phyloP scores from a whole-genome alignment of 495 filamentous ascomycete species.

The Penicillium simplicissimum region DNA sequence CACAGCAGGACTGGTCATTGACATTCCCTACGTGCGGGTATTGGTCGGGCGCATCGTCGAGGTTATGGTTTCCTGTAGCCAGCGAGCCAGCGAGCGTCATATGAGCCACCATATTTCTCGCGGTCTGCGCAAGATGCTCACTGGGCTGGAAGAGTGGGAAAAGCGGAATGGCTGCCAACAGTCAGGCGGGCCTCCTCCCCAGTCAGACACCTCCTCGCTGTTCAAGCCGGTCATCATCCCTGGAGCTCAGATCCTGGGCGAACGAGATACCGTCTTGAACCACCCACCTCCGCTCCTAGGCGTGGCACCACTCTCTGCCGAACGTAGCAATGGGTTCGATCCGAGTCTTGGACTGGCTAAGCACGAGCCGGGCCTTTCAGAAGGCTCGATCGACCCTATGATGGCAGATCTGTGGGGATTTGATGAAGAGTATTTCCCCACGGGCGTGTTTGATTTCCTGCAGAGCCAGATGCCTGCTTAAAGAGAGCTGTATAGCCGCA shows the following conservation, averaged over 20 bases:
- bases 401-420: constrained; percentile 52
- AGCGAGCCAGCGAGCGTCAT: constrained; percentile 52
- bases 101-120: constrained; percentile 55
- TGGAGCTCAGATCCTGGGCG: constrained; percentile 43
- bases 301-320: constrained; percentile 47
- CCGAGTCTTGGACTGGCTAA: constrained; percentile 24
- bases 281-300: constrained; percentile 45
- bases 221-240: constrained; percentile 45
- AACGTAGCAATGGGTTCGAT: constrained; percentile 42
- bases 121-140: constrained; percentile 55
- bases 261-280: constrained; percentile 43
- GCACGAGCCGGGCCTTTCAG: constrained; percentile 40
- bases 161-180: constrained; percentile 35
- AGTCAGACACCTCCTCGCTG: constrained; percentile 34
- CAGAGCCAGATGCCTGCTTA: constrained; percentile 51
- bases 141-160: constrained; percentile 50
- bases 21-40: constrained; percentile 45
- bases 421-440: constrained; percentile 52
- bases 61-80: constrained; percentile 50
- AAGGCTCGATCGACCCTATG: constrained; percentile 49
- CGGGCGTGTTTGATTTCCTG: constrained; percentile 51
- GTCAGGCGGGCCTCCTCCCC: constrained; percentile 17
- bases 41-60: constrained; percentile 48
- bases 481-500: constrained; percentile 1
- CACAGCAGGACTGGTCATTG: constrained; percentile 42